Evolutionary conservation across 2,329 filamentous ascomycete species (phyloP).

Genomic region (Plectosphaerella plurivora): DNA sequence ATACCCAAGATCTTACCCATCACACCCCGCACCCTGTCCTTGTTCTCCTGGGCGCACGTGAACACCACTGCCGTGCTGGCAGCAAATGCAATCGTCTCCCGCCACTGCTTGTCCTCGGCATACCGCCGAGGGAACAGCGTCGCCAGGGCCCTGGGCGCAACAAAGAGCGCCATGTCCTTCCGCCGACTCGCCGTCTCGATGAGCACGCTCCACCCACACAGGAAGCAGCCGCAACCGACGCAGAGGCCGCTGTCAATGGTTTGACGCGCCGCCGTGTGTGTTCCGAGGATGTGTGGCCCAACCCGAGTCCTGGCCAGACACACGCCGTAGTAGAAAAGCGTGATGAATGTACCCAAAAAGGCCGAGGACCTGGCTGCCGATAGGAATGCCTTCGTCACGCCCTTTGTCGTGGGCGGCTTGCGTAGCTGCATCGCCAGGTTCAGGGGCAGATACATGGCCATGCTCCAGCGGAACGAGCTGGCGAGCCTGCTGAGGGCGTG

Average conservation of each 20-base stretch:
- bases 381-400: slow-evolving; percentile 42
- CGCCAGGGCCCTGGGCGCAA: slow-evolving; percentile 72
- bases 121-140: slow-evolving; percentile 72
- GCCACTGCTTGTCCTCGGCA: slow-evolving; percentile 55
- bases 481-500: slow-evolving; percentile 66
- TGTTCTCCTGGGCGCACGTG: slow-evolving; percentile 60
- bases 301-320: slow-evolving; percentile 72
- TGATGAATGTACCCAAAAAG: slow-evolving; percentile 74
- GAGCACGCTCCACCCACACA: slow-evolving; percentile 81
- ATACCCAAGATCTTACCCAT: slow-evolving; percentile 56
- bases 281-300: slow-evolving; percentile 64
- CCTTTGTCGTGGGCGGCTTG: slow-evolving; percentile 37
- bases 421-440: slow-evolving; percentile 61
- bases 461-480: slow-evolving; percentile 68
- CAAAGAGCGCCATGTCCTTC: slow-evolving; percentile 76
- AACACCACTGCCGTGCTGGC: slow-evolving; percentile 66
- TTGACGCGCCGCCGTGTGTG: slow-evolving; percentile 40
- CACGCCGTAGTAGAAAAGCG: slow-evolving; percentile 79
- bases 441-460: slow-evolving; percentile 72
- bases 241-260: slow-evolving; percentile 61
- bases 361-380: slow-evolving; percentile 68
- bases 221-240: slow-evolving; percentile 64
- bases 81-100: slow-evolving; percentile 63
- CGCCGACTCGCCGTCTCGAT: slow-evolving; percentile 62
- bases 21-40: slow-evolving; percentile 60